These are phyloP conservation scores for Halophytophthora batemanensis DNA, from an alignment of 352 stramenopile species.

Conservation along the genomic window DNA sequence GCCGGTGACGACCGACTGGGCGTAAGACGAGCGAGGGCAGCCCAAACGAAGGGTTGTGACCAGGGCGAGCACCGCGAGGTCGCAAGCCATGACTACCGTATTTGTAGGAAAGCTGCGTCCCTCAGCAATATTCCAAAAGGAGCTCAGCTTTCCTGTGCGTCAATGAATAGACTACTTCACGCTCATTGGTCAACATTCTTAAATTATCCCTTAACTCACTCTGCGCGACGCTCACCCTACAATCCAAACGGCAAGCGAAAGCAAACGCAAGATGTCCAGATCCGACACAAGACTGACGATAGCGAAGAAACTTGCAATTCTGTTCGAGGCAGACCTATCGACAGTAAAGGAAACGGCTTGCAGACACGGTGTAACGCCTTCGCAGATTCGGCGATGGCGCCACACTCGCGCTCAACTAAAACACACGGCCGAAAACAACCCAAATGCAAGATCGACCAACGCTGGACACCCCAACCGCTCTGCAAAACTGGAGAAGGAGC, in stretches of 20 bases:
- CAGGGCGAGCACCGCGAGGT: too few relatives aligned
- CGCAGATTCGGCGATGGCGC: not conserved
- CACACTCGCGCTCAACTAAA: not conserved
- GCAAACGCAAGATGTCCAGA: not conserved
- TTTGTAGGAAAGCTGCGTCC: not conserved
- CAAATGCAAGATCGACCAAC: not conserved
- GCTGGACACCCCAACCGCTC: not conserved
- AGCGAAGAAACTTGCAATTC: not conserved
- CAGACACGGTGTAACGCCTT: not conserved
- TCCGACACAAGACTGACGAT: slow-evolving; percentile 1
- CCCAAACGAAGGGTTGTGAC: too few relatives aligned
- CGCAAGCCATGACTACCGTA: too few relatives aligned
- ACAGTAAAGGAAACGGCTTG: not conserved
- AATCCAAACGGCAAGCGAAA: not conserved
- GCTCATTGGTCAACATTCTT: not conserved
- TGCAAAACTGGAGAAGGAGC: not conserved
- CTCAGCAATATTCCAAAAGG: not conserved
- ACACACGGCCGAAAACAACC: not conserved
- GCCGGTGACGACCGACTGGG: too few relatives aligned
- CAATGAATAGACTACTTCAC: not conserved
- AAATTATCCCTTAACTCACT: not conserved
- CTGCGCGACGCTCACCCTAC: not conserved
- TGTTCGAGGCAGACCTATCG: not conserved
- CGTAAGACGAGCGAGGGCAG: too few relatives aligned
- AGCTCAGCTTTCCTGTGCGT: not conserved